Evolutionary conservation across 2,329 filamentous ascomycete species (phyloP).

Genomic region (Curvularia sp.): DNA sequence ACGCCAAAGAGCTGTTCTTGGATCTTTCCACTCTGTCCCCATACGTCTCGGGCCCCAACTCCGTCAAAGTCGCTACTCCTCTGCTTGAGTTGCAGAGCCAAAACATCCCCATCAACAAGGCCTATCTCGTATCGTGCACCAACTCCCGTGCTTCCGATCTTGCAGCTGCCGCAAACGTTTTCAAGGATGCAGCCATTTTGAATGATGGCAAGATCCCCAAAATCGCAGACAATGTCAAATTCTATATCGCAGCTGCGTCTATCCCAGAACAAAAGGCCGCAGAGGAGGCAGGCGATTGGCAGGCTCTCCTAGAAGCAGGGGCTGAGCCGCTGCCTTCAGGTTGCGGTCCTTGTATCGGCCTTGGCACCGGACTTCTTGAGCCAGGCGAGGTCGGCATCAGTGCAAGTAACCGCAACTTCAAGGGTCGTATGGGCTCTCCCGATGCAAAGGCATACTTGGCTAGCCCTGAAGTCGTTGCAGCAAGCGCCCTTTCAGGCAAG

Average conservation of each 20-base stretch:
- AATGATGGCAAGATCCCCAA: constrained; percentile 70
- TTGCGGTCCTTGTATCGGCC: constrained; percentile 86
- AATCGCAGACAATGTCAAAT: constrained; percentile 76
- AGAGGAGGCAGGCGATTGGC: constrained; percentile 86
- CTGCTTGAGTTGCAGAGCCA: constrained; percentile 74
- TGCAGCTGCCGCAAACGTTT: constrained; percentile 81
- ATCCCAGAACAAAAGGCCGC: constrained; percentile 76
- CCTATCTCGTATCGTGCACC: constrained; percentile 89
- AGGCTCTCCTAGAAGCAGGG: constrained; percentile 80
- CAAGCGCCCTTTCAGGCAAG: constrained; percentile 77
- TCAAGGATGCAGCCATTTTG: constrained; percentile 73
- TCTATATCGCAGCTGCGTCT: constrained; percentile 92
- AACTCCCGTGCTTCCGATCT: constrained; percentile 85
- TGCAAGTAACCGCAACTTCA: constrained; percentile 88
- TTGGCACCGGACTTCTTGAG: constrained; percentile 80
- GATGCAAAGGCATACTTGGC: constrained; percentile 85
- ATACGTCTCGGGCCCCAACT: constrained; percentile 87
- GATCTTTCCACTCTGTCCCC: constrained; percentile 84
- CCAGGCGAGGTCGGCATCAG: constrained; percentile 85
- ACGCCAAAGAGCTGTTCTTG: constrained; percentile 83
- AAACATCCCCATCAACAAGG: constrained; percentile 80
- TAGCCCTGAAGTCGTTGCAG: constrained; percentile 89
- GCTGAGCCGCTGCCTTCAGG: constrained; percentile 73
- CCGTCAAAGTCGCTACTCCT: constrained; percentile 85
- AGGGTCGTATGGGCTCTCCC: constrained; percentile 84